Percentiles rank a stretch among this genome's conserved stretches.
Conservation (phyloP, 495 filamentous ascomycete species). For the Hyphodiscus hymeniophilus region DNA sequence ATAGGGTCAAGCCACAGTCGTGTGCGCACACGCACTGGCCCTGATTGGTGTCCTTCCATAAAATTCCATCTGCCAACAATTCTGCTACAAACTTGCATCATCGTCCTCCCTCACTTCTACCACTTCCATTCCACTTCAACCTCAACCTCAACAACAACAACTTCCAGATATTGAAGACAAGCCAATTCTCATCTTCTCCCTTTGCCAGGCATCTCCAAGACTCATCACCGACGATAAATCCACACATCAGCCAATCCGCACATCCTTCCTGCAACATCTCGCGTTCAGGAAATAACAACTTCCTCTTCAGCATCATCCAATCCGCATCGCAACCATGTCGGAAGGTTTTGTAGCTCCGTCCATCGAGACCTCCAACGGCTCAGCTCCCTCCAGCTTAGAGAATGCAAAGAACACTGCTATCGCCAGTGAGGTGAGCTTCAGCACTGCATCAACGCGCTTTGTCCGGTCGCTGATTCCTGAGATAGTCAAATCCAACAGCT, state of each 20-base stretch:
- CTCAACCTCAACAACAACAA: background rate
- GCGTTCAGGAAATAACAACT: too few relatives aligned
- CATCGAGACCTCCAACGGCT: conserved; percentile 11
- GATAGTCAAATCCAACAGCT: conserved; percentile 12
- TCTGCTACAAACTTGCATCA: conserved; percentile 4
- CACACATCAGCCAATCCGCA: too few relatives aligned
- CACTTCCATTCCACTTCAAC: background rate
- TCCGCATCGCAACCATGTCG: conserved; percentile 11
- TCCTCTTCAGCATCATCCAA: too few relatives aligned
- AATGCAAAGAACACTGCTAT: conserved; percentile 24
- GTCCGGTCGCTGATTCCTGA: conserved; percentile 15
- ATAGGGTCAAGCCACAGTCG: conserved; percentile 4
- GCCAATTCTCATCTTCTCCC: background rate
- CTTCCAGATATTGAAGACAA: too few relatives aligned
- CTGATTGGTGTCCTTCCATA: conserved; percentile 8
- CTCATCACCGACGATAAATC: background rate
- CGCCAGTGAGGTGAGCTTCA: conserved; percentile 26
- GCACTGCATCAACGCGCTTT: background rate
- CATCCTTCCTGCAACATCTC: too few relatives aligned
- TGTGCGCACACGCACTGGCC: conserved; percentile 7
- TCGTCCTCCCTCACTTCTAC: conserved; percentile 2
- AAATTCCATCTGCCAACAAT: conserved; percentile 12
- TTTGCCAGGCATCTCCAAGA: background rate
- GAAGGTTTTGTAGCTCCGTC: conserved; percentile 13
- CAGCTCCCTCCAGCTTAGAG: conserved; percentile 9